Evolutionary conservation across 2,329 filamentous ascomycete species (phyloP).

Genomic region (Penicillium griseofulvum): DNA sequence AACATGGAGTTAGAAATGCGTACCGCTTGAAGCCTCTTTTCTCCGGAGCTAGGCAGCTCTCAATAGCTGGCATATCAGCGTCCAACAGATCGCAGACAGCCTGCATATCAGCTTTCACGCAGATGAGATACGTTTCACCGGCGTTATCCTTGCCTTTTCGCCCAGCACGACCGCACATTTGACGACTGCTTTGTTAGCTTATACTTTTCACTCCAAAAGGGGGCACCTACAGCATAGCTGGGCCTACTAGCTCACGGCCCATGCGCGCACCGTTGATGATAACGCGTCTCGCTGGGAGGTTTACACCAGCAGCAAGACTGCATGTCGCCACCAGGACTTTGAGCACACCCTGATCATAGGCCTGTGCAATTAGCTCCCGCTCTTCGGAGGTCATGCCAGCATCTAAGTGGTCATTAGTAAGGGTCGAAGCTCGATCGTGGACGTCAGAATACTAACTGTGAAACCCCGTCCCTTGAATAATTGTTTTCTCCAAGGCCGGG

Average conservation of each 20-base stretch:
- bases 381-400: slow-evolving; percentile 68
- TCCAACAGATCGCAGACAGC: slow-evolving; percentile 68
- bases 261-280: slow-evolving; percentile 73
- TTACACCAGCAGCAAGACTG: slow-evolving; percentile 79
- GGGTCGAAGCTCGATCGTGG: not conserved
- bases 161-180: slow-evolving; percentile 76
- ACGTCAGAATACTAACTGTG: slow-evolving; percentile 57
- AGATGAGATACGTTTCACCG: slow-evolving; percentile 76
- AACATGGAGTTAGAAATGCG: not conserved
- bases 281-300: slow-evolving; percentile 68
- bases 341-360: slow-evolving; percentile 66
- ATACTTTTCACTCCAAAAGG: not conserved
- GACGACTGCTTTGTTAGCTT: slow-evolving; percentile 50
- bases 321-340: slow-evolving; percentile 75
- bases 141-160: slow-evolving; percentile 75
- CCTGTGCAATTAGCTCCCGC: slow-evolving; percentile 66
- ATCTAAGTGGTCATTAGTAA: slow-evolving; percentile 35
- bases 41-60: slow-evolving; percentile 66
- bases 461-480: slow-evolving; percentile 68
- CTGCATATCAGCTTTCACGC: slow-evolving; percentile 65
- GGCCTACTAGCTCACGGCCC: slow-evolving; percentile 73
- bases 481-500: slow-evolving; percentile 60
- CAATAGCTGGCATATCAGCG: slow-evolving; percentile 67
- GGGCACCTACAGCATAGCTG: slow-evolving; percentile 64
- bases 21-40: slow-evolving; percentile 67